Evolutionary conservation across 2,329 filamentous ascomycete species (phyloP), one percentile per base, ranked within the genome.

Genomic region (Fusarium drepaniforme): DNA sequence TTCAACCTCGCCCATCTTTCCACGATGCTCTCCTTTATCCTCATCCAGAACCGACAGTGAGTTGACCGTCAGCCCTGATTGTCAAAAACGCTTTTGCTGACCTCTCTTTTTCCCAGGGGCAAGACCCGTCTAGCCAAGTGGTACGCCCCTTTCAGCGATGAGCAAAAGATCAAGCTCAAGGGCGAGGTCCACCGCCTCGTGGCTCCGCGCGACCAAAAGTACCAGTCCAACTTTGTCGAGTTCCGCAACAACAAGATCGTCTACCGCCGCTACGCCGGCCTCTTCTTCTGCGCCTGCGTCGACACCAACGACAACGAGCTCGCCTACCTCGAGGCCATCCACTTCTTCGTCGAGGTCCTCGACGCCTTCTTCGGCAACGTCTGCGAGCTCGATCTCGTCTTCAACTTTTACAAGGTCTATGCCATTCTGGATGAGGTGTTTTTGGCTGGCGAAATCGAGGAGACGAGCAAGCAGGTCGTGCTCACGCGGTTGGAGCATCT

Each of bases 171-270:
- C 84, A 98, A 98, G 86, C 89, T 99, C 80, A 99, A 99, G 86
- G 97, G 97, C 89, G 97, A 99, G 88, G 94, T 98, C 80, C 97
- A 99, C 89, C 96, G 97, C 74, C 95, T 99, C 78, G 96, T 99
- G 72, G 97, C 97, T 0, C 97, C 97, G 8, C 94, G 97, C 82
- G 97, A 99, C 85, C 97, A 99, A 83, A 99, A 99, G 83, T 98
- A 99, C 88, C 97, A 99, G 84, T 98, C 95, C 86, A 99, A 99
- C 87, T 99, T 99, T 81, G 97, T 99, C 89, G 97, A 99, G 86
- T 93, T 93, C 87, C 93, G 94, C 77, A 94, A 95, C 85, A 95
- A 96, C 83, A 98, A 98, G 87, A 94, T 99, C 79, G 95, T 99
- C 64, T 99, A 99, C 87, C 93, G 97, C 53, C 94, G 97, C 73